Evolutionary conservation across 2,329 filamentous ascomycete genomes (phyloP).

Genomic region (Botryotinia globosa): DNA sequence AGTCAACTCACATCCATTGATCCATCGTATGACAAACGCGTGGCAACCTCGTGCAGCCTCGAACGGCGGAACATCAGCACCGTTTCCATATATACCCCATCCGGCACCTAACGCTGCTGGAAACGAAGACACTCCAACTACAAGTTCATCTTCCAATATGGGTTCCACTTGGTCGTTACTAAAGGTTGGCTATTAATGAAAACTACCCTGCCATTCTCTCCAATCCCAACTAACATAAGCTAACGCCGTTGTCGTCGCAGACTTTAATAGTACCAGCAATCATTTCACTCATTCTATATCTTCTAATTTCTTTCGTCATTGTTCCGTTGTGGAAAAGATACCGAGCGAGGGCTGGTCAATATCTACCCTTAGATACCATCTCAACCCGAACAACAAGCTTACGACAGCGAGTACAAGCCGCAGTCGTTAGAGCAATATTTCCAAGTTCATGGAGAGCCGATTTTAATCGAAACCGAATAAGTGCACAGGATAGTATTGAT

Average conservation of each 20-base stretch:
- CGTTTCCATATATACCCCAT: slow-evolving; percentile 29
- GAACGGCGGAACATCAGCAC: not conserved
- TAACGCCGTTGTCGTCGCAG: slow-evolving; percentile 43
- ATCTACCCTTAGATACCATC: slow-evolving; percentile 66
- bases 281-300: slow-evolving; percentile 67
- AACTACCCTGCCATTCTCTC: not conserved
- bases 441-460: slow-evolving; percentile 51
- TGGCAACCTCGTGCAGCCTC: slow-evolving; percentile 5
- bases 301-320: slow-evolving; percentile 62
- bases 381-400: slow-evolving; percentile 55
- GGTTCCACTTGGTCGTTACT: slow-evolving; percentile 35
- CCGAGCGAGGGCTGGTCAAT: slow-evolving; percentile 68
- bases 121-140: slow-evolving; percentile 31
- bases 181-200: slow-evolving; percentile 33
- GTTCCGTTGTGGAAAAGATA: slow-evolving; percentile 69
- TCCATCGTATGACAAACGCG: slow-evolving; percentile 18
- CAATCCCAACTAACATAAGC: not conserved
- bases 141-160: slow-evolving; percentile 28
- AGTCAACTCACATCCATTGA: not conserved
- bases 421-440: slow-evolving; percentile 43
- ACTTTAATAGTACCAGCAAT: slow-evolving; percentile 67
- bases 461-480: slow-evolving; percentile 42
- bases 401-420: slow-evolving; percentile 49
- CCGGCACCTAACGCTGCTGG: slow-evolving; percentile 34
- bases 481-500: slow-evolving; percentile 49